Evolutionary conservation across 305 asterid species (phyloP).

Genomic region (Fraxinus xanthoxyloides): DNA sequence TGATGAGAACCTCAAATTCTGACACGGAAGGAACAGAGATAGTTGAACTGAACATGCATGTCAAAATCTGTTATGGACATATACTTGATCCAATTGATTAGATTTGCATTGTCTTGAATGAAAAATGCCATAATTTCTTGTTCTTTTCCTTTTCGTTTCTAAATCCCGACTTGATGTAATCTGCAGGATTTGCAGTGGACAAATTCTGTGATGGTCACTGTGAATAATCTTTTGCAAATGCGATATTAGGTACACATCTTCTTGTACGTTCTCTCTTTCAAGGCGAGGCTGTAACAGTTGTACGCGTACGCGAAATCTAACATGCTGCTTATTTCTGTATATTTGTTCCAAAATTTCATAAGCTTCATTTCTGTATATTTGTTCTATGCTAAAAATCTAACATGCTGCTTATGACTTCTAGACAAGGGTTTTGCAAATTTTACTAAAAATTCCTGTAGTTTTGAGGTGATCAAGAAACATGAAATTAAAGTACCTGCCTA

Average conservation of each 20-base stretch:
- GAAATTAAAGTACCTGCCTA: not conserved
- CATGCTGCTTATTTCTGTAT: too few species aligned
- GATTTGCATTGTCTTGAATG: not conserved
- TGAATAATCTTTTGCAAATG: not conserved
- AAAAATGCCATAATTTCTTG: not conserved
- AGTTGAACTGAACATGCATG: not conserved
- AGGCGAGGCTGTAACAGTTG: not conserved
- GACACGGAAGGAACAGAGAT: not conserved
- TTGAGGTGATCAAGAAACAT: not conserved
- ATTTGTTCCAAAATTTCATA: not conserved
- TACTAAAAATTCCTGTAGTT: not conserved
- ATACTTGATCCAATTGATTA: not conserved
- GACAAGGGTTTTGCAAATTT: not conserved
- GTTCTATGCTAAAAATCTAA: not conserved
- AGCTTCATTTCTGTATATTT: slow-evolving; percentile 26
- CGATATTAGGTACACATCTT: not conserved
- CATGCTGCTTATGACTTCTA: not conserved
- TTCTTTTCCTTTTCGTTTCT: not conserved
- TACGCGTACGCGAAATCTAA: too few species aligned
- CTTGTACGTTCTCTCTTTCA: not conserved
- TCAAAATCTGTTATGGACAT: not conserved
- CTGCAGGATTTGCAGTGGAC: not conserved
- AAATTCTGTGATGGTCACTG: not conserved
- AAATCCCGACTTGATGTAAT: not conserved
- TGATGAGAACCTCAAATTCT: not conserved